These are phyloP conservation scores for Penicillium sp. DNA, from an alignment of 2,329 filamentous ascomycete species.

Conservation along the genomic window DNA sequence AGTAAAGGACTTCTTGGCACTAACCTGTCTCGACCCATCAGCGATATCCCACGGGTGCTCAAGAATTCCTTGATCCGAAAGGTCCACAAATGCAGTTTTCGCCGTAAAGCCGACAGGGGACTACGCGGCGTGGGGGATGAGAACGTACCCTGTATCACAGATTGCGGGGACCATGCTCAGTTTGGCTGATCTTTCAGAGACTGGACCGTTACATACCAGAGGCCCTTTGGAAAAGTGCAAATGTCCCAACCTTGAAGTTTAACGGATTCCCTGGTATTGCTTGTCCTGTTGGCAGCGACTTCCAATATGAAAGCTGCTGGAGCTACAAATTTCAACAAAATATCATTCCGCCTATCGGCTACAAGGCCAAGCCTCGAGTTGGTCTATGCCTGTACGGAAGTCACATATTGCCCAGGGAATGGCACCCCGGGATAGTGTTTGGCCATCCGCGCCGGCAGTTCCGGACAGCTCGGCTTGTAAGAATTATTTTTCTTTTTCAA, in stretches of 20 bases:
- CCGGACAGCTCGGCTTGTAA: constrained; percentile 30
- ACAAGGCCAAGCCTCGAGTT: constrained; percentile 40
- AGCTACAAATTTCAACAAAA: neutral
- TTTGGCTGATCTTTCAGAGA: neutral
- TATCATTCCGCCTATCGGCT: constrained; percentile 32
- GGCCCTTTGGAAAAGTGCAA: neutral
- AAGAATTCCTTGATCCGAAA: neutral
- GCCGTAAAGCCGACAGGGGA: neutral
- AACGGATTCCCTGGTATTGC: neutral
- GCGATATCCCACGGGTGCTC: neutral
- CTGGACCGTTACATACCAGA: neutral
- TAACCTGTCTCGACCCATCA: neutral
- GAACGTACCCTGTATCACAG: neutral
- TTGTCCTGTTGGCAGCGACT: neutral
- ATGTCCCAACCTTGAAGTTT: too few relatives aligned
- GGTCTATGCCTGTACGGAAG: constrained; percentile 31
- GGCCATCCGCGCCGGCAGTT: constrained; percentile 35
- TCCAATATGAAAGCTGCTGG: too few relatives aligned
- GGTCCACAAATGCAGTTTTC: neutral
- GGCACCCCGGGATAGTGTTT: constrained; percentile 43
- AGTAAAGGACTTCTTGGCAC: constrained; percentile 18
- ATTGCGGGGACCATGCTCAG: neutral
- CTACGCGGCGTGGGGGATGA: neutral
- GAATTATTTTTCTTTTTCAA: constrained; percentile 27
- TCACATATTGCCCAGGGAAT: constrained; percentile 32